A percentile compares a stretch with the other conserved stretches of the same genome.
These are phyloP conservation scores for Paramecium primaurelia DNA, from an alignment of 73 alveolate genomes.

Conservation along the genomic window DNA sequence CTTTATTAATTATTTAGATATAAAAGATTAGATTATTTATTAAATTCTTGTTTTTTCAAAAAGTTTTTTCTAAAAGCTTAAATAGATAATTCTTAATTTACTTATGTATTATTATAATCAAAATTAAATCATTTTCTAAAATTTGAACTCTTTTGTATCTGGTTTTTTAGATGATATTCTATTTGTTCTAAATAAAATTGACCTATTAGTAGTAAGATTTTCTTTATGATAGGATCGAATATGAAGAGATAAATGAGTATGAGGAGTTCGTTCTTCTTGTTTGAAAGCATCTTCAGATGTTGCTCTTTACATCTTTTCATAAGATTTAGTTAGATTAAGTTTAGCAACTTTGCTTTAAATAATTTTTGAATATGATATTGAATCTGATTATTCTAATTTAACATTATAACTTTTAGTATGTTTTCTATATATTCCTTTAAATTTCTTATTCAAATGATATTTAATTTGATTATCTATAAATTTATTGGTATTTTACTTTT, in stretches of 20 bases:
- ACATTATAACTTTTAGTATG: background rate
- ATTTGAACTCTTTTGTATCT: background rate
- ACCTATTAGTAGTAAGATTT: background rate
- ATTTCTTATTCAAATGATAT: background rate
- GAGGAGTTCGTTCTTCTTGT: background rate
- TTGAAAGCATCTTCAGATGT: background rate
- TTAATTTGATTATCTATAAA: background rate
- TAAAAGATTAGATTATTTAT: background rate
- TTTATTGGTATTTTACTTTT: background rate
- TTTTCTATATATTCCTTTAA: background rate
- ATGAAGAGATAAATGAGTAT: background rate
- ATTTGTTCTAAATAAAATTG: background rate
- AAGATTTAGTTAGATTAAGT: background rate
- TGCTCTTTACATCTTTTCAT: background rate
- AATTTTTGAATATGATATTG: background rate
- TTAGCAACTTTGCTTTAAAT: background rate
- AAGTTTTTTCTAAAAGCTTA: background rate
- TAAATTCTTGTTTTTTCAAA: background rate
- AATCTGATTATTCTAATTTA: background rate
- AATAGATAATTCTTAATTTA: background rate
- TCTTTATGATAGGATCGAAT: background rate
- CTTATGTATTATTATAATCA: background rate
- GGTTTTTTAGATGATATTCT: background rate
- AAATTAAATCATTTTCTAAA: background rate
- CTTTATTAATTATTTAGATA: background rate